A percentile compares a stretch with the other conserved stretches of the same genome.
Conservation (phyloP, 345 rosid species). For the Noccaea bulbosa region DNA sequence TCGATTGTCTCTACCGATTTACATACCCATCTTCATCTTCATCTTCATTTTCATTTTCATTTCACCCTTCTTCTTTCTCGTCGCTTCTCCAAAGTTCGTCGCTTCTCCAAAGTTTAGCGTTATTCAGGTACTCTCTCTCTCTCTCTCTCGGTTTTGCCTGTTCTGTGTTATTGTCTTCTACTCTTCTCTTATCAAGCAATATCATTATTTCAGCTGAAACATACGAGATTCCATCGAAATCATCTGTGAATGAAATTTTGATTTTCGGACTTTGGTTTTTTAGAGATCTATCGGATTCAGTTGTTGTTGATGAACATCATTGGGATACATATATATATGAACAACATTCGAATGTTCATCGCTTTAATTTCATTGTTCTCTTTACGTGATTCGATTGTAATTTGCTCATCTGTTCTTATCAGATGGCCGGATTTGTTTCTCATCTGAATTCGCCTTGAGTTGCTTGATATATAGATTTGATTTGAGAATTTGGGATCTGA, state of each 20-base stretch:
- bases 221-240: background rate
- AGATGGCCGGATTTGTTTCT: conserved; percentile 19
- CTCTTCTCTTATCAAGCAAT: conserved; percentile 3
- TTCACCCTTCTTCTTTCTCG: conserved; percentile 40
- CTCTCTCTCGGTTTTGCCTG: conserved; percentile 13
- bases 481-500: conserved; percentile 21
- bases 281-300: background rate
- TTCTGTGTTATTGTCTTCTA: background rate
- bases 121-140: conserved; percentile 33
- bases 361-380: background rate
- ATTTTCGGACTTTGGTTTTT: background rate
- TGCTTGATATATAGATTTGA: conserved; percentile 24
- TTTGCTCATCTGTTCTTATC: background rate
- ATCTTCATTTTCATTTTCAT: conserved; percentile 13
- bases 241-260: background rate
- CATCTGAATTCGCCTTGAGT: conserved; percentile 12
- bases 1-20: conserved; percentile 40
- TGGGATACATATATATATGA: no score
- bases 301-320: background rate
- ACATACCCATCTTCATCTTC: conserved; percentile 14
- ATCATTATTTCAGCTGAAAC: background rate
- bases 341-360: background rate
- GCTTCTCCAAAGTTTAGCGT: conserved; percentile 15
- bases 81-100: conserved; percentile 18
- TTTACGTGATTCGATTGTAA: no score